These are phyloP conservation scores for Pyrenophora seminiperda DNA, from an alignment of 2,329 filamentous ascomycete species.

Conservation along the genomic window DNA sequence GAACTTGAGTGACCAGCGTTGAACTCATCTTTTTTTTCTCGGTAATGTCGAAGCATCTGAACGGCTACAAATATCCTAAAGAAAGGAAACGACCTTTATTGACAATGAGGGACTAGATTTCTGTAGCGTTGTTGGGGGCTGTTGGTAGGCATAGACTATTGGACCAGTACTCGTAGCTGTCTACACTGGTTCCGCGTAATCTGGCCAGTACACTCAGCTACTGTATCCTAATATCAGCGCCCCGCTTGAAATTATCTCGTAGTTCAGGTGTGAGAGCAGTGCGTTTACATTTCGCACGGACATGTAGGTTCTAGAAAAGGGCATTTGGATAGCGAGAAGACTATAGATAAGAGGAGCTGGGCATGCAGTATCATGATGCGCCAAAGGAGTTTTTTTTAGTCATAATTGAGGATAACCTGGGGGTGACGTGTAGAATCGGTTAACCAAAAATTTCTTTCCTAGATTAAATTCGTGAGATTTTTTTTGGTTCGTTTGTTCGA, in stretches of 20 bases:
- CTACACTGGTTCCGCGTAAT: slow-evolving; percentile 10
- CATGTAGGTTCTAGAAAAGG: slow-evolving; percentile 17
- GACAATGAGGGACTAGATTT: neutral
- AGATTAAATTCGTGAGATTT: too few species aligned
- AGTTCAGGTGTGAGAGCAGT: slow-evolving; percentile 16
- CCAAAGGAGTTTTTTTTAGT: slow-evolving; percentile 23
- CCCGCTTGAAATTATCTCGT: slow-evolving; percentile 10
- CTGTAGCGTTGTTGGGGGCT: neutral
- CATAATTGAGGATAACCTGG: slow-evolving; percentile 28
- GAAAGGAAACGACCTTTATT: too few species aligned
- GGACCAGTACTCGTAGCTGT: neutral
- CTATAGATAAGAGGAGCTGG: slow-evolving; percentile 3
- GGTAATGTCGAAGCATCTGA: too few species aligned
- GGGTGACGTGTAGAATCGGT: neutral
- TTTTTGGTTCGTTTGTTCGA: too few species aligned
- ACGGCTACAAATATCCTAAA: too few species aligned
- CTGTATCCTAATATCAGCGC: slow-evolving; percentile 7
- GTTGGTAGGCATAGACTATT: neutral
- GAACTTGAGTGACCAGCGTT: too few species aligned
- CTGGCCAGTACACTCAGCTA: slow-evolving; percentile 7
- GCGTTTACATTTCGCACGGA: slow-evolving; percentile 22
- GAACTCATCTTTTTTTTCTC: too few species aligned
- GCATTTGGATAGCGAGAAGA: slow-evolving; percentile 18
- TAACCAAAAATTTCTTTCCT: too few species aligned
- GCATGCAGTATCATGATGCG: slow-evolving; percentile 20